Conservation (phyloP, 345 rosid genomes). For the Lumnitzera racemosa region DNA sequence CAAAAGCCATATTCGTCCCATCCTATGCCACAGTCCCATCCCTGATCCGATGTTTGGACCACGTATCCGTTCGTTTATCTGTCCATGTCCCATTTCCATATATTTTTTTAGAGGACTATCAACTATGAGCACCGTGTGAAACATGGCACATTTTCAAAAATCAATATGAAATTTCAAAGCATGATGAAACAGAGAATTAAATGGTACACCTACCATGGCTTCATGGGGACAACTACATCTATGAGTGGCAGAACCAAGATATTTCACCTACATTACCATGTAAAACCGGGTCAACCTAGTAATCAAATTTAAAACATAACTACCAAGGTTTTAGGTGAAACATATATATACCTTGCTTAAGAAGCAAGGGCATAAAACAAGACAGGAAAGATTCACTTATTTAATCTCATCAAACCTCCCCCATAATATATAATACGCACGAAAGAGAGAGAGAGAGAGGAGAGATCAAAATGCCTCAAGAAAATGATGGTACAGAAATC, state of each 20-base stretch:
- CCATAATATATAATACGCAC: constrained; percentile 2
- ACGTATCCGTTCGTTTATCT: too few relatives aligned
- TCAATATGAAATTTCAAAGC: neutral
- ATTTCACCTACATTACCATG: constrained; percentile 12
- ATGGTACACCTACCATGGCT: constrained; percentile 43
- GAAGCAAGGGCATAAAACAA: constrained; percentile 25
- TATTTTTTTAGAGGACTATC: neutral
- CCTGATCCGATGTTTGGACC: constrained; percentile 11
- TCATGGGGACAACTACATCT: constrained; percentile 16
- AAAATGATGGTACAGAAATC: constrained; percentile 46
- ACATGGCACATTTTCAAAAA: neutral
- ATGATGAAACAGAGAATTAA: constrained; percentile 16
- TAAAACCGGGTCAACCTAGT: constrained; percentile 3
- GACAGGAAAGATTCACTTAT: constrained; percentile 5
- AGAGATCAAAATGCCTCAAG: constrained; percentile 24
- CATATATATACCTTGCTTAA: constrained; percentile 22
- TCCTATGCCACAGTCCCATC: constrained; percentile 10
- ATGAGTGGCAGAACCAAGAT: constrained; percentile 11
- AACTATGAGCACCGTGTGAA: neutral
- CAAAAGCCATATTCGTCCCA: constrained; percentile 8
- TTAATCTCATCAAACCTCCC: constrained; percentile 6
- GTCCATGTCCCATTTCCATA: too few relatives aligned
- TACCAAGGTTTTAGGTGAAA: constrained; percentile 15
- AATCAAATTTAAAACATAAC: neutral
- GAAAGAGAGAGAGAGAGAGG: constrained; percentile 12